These are phyloP conservation scores for Fraxinus anomala DNA, from an alignment of 257 asterid species.

Conservation along the genomic window DNA sequence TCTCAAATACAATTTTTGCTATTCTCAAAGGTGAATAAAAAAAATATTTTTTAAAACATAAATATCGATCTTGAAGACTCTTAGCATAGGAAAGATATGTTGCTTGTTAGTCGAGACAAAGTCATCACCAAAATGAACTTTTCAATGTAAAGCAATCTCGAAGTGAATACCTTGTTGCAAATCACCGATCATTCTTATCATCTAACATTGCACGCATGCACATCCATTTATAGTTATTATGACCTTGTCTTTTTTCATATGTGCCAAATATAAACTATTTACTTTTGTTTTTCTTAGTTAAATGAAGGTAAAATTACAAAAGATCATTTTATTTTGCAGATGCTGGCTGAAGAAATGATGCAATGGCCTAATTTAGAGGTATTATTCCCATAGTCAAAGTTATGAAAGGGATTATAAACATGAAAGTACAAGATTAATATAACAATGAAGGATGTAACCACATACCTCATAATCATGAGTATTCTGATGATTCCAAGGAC, in stretches of 20 bases:
- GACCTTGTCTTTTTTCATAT: no score
- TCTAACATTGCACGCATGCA: no score
- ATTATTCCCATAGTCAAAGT: conserved; percentile 16
- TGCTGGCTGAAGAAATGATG: conserved; percentile 83
- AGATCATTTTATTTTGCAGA: conserved; percentile 60
- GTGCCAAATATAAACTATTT: no score
- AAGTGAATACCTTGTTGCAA: no score
- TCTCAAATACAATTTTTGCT: no score
- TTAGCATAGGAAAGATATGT: neutral
- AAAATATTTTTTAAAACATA: no score
- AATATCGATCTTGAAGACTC: neutral
- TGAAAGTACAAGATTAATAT: conserved; percentile 14
- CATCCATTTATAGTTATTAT: neutral
- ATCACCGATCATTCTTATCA: no score
- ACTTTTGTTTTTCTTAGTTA: conserved; percentile 50
- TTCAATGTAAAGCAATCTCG: no score
- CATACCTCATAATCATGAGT: conserved; percentile 67
- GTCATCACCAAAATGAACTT: no score
- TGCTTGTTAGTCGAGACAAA: no score
- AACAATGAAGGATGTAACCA: conserved; percentile 1
- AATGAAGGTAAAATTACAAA: conserved; percentile 80
- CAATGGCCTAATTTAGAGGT: conserved; percentile 96
- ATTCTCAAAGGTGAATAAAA: no score
- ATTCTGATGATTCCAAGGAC: conserved; percentile 66
- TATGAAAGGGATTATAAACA: conserved; percentile 22